These are phyloP conservation scores for Termitomyces sp. DNA, from an alignment of 768 basidiomycete species.

Conservation along the genomic window DNA sequence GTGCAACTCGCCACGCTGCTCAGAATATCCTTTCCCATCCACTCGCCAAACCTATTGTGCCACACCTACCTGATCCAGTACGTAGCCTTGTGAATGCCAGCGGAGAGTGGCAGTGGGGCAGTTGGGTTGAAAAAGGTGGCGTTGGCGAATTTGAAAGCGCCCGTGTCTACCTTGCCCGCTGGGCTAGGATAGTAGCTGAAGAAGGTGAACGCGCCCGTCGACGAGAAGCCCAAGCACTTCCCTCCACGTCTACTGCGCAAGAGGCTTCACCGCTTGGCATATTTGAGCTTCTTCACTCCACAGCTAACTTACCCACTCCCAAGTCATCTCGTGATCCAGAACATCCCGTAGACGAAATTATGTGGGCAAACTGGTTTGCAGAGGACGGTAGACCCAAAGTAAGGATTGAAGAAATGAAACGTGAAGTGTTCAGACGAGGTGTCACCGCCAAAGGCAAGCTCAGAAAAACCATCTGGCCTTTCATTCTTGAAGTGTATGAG, in stretches of 20 bases:
- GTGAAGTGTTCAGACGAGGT: constrained; percentile 77
- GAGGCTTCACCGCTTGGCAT: constrained; percentile 77
- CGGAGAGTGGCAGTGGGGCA: constrained; percentile 90
- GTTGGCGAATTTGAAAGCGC: constrained; percentile 97
- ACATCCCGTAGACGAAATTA: constrained; percentile 67
- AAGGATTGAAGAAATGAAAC: constrained; percentile 60
- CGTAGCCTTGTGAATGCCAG: constrained; percentile 83
- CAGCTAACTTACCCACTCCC: constrained; percentile 75
- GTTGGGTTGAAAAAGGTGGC: constrained; percentile 89
- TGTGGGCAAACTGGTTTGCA: constrained; percentile 80
- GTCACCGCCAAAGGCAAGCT: constrained; percentile 46
- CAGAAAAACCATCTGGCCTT: constrained; percentile 84
- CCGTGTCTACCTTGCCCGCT: constrained; percentile 90
- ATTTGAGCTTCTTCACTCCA: constrained; percentile 80
- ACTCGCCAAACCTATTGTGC: constrained; percentile 91
- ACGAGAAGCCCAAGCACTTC: constrained; percentile 69
- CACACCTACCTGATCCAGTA: constrained; percentile 94
- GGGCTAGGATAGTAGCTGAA: constrained; percentile 97
- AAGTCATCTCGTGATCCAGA: constrained; percentile 76
- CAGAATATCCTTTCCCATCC: constrained; percentile 95
- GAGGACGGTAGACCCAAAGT: constrained; percentile 62
- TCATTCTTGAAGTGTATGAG: constrained; percentile 74
- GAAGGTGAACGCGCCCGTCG: constrained; percentile 89
- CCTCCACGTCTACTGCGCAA: constrained; percentile 46
- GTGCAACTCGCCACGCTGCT: constrained; percentile 88